Percentiles rank a stretch among this genome's conserved stretches.
Conservation (phyloP, 129 eudicot genomes). For the Flaveria bidentis region DNA sequence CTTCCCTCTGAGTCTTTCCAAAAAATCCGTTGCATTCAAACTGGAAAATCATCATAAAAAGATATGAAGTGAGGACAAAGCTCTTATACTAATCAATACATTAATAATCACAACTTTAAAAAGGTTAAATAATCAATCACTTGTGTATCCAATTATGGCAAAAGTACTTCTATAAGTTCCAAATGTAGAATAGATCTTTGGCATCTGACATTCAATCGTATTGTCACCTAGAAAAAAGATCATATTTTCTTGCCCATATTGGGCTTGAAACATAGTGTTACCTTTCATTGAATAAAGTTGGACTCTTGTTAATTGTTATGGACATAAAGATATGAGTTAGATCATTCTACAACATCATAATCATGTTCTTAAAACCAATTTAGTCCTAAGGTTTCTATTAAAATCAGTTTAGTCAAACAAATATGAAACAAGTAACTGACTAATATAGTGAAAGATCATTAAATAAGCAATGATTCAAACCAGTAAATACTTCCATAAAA, state of each 20-base stretch:
- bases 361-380: not conserved
- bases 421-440: slow-evolving; percentile 15
- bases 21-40: slow-evolving; percentile 81
- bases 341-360: not conserved
- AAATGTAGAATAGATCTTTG: not conserved
- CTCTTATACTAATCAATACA: slow-evolving; percentile 3
- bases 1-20: slow-evolving; percentile 79
- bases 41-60: slow-evolving; percentile 35
- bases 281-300: not conserved
- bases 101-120: not conserved
- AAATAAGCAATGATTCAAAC: slow-evolving; percentile 3
- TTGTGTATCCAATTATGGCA: not conserved
- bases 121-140: not conserved
- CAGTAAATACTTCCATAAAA: not conserved
- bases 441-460: slow-evolving; percentile 3
- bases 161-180: not conserved
- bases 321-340: not conserved
- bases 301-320: not conserved
- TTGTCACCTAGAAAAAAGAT: not conserved
- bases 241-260: not conserved
- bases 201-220: not conserved
- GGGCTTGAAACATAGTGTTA: not conserved
- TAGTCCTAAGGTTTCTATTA: not conserved
- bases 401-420: slow-evolving; percentile 13
- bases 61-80: not conserved